These are phyloP conservation scores for Neocallimastix lanati DNA, from an alignment of 192 early-diverging fungal species.

Conservation along the genomic window DNA sequence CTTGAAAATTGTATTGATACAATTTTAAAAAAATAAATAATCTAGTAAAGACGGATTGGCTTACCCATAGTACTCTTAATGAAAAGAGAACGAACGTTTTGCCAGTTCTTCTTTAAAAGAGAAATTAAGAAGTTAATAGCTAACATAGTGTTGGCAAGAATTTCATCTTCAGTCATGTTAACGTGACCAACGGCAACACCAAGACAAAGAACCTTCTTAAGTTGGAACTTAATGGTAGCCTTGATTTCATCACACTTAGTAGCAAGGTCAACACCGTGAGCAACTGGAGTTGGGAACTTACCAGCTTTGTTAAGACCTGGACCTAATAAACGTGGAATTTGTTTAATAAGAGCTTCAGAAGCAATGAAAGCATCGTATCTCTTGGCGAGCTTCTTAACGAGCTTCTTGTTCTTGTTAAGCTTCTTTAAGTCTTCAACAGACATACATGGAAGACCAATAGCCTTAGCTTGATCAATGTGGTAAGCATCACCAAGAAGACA, in stretches of 20 bases:
- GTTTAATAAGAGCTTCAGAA: slow-evolving; percentile 94
- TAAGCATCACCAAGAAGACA: slow-evolving; percentile 90
- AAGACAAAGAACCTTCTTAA: slow-evolving; percentile 97
- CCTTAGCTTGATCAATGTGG: slow-evolving; percentile 91
- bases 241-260: slow-evolving; percentile 85
- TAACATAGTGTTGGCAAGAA: slow-evolving; percentile 92
- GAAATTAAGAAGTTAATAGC: slow-evolving; percentile 96
- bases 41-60: background rate
- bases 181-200: slow-evolving; percentile 93
- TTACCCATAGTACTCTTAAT: slow-evolving; percentile 14
- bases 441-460: slow-evolving; percentile 67
- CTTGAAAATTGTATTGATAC: background rate
- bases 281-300: slow-evolving; percentile 94
- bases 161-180: slow-evolving; percentile 84
- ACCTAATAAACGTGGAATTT: slow-evolving; percentile 95
- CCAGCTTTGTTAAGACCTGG: slow-evolving; percentile 96
- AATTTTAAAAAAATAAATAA: background rate
- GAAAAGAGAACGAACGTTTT: slow-evolving; percentile 95
- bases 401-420: slow-evolving; percentile 99
- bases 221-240: slow-evolving; percentile 97
- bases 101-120: slow-evolving; percentile 97
- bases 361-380: slow-evolving; percentile 97
- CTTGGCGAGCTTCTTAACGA: slow-evolving; percentile 97
- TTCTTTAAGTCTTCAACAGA: slow-evolving; percentile 98
- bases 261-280: slow-evolving; percentile 67